These are phyloP conservation scores for Talaromyces sp. DNA, from an alignment of 2,329 filamentous ascomycete genomes.

Conservation along the genomic window DNA sequence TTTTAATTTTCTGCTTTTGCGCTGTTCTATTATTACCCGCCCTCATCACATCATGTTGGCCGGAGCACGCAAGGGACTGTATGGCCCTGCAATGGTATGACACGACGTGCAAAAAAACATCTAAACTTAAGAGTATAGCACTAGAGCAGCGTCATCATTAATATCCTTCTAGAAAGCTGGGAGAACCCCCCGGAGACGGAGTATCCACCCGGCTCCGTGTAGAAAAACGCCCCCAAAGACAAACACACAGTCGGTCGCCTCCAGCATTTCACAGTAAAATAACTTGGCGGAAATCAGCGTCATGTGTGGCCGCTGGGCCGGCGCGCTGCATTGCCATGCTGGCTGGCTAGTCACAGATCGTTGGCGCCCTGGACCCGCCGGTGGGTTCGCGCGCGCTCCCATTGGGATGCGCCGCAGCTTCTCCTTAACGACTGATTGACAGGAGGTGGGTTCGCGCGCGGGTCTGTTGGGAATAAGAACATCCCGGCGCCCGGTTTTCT, in stretches of 20 bases:
- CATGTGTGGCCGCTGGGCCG: no score
- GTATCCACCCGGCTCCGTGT: neutral
- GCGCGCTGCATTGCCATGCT: neutral
- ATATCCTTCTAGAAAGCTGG: neutral
- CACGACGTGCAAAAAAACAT: neutral
- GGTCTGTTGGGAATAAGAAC: neutral
- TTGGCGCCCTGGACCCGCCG: neutral
- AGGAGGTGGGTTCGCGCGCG: neutral
- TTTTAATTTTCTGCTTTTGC: neutral
- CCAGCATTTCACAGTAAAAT: neutral
- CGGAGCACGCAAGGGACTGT: no score
- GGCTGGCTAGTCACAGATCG: neutral
- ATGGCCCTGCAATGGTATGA: neutral
- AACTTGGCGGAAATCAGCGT: neutral
- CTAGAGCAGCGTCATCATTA: neutral
- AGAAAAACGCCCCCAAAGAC: neutral
- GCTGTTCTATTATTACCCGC: neutral
- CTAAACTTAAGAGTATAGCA: neutral
- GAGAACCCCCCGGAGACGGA: neutral
- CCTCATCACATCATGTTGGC: no score
- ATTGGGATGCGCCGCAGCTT: neutral
- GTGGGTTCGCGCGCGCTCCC: neutral
- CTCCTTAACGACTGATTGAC: neutral
- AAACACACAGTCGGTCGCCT: neutral
- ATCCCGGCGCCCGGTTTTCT: neutral